Evolutionary conservation across 768 basidiomycete species (phyloP), one percentile per base, ranked within the genome.

Genomic region (Paxillus ammoniavirescens): DNA sequence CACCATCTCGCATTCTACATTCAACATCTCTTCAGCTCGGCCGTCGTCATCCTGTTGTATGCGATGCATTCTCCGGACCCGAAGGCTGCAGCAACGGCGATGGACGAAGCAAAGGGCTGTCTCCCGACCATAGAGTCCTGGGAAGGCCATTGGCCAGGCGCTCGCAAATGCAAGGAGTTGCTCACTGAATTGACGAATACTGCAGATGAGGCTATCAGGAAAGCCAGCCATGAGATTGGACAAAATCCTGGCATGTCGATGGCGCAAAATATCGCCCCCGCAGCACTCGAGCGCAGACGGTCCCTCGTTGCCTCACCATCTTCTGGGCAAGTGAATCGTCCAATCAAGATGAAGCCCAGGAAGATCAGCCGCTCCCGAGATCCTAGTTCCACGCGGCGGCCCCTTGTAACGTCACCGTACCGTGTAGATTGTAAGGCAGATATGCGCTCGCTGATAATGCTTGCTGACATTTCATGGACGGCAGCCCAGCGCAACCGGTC

Each of bases 1-100:
- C 91, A 92, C 61, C 89, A 92, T 66, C 78, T 93, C 42, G 89
- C 91, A 4, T 91, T 92, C 72, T 92, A 89, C 77, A 90, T 93
- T 40, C 92, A 94, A 61, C 89, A 90, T 60, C 77, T 93, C 21
- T 93, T 93, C 75, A 92, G 90, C 63, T 93, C 88, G 36, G 88
- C 89, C 2, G 90, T 91, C 53, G 90, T 94, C 65, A 83, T 91
- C 52, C 72, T 93, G 49, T 75, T 94, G 7, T 92, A 86, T 65
- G 87, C 91, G 33, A 93, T 93, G 89, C 91, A 92, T 67, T 81
- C 84, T 5, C 64, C 83, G 2, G 91, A 93, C 50, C 65, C 78
- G 10, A 77, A 80, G 41, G 81, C 82, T 40, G 82, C 84, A n/a
- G 67, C 76, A 28, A 77, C 83, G 12, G 91, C 91, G 12, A 85